Evolutionary conservation across 2,329 filamentous ascomycete species (phyloP), one percentile per base, ranked within the genome.

Genomic region (Ceratocystis albifundus): DNA sequence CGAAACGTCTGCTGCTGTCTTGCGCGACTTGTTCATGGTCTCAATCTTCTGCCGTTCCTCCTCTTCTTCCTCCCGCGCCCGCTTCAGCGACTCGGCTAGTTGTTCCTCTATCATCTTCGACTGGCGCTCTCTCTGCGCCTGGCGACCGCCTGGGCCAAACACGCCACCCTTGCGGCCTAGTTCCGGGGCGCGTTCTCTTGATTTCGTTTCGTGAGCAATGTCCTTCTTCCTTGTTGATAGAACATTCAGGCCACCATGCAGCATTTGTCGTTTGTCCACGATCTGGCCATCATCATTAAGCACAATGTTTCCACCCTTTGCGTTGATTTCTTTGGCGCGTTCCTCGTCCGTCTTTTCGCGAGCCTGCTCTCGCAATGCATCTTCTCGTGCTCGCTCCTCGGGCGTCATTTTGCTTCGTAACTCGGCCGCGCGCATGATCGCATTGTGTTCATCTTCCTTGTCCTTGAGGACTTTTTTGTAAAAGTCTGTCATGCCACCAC

Each of bases 281-380:
- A 94, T 86, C 72, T 92, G 84, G 0, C 89, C 89, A 48, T 94
- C 89, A 69, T 94, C 89, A 71, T 93, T 93, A 71, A 93, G 76
- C 6, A 84, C 82, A 48, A 94, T 82, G 2, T 79, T 77, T 0
- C 77, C 85, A 69, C 78, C 84, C 69, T 79, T 84, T 48, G 83
- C 80, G 65, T 86, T 87, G 64, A 90, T 80, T 71, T 89, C 86
- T 61, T 78, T 80, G 3, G 87, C 87, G n/a, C 85, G 71, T 44
- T 91, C 83, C 1, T 81, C 82, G 20, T 86, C 85, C 0, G 79
- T 79, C 73, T 82, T 84, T 62, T 79, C 78, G 65, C 76, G 75
- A 28, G 75, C 74, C 0, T 72, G 25, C 17, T 55, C 62, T 45
- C 46, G 57, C 28, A 32, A 30, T 32, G 41, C 50, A 32, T 68